Evolutionary conservation across 2,329 filamentous ascomycete species (phyloP), one percentile per base, ranked within the genome.

Genomic region (Diaporthe sp.): DNA sequence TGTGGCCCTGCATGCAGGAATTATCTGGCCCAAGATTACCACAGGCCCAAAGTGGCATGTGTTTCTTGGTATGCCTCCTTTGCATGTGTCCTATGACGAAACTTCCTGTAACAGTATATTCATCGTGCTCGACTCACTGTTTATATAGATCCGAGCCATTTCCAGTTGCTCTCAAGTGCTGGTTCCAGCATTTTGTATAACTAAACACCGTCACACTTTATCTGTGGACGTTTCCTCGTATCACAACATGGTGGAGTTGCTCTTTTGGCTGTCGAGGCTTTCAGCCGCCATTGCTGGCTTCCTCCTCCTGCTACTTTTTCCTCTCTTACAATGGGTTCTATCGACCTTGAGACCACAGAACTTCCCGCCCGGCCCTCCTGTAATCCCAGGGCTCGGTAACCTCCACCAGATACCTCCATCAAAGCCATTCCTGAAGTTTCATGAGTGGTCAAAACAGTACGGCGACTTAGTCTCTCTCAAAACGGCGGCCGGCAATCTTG

Each of bases 401-500:
- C 75, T 81, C 25, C 77, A 77, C 22, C 79, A 82, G 2, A 78
- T 82, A 31, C 81, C 81, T 10, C 67, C 77, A 1, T 72, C 76
- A 1, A 79, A 80, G 47, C 74, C 80, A 31, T 82, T 80, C 37
- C 55, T 81, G 22, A 73, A 78, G 15, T 83, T 82, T 61, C 78
- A 83, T 49, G 80, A 81, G 71, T 86, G 84, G 82, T 79, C 79
- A 13, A 71, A 80, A 13, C 77, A 75, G 4, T 84, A 85, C 76
- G 85, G 85, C 1, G 81, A 82, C 1, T 81, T 85, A 12, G 72
- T 83, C 31, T 80, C 80, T 15, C 72, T 85, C 39, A 82, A 82
- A 58, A 74, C 81, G 25, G 84, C 83, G 0, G 77, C 79, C 0
- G 77, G 78, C 13, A 82, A 82, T 42, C 75, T 84, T 17, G 82